Evolutionary conservation across 208 protist species (phyloP), one percentile per base, ranked within the genome.

Genomic region (Kentomonas sorsogonicus): DNA sequence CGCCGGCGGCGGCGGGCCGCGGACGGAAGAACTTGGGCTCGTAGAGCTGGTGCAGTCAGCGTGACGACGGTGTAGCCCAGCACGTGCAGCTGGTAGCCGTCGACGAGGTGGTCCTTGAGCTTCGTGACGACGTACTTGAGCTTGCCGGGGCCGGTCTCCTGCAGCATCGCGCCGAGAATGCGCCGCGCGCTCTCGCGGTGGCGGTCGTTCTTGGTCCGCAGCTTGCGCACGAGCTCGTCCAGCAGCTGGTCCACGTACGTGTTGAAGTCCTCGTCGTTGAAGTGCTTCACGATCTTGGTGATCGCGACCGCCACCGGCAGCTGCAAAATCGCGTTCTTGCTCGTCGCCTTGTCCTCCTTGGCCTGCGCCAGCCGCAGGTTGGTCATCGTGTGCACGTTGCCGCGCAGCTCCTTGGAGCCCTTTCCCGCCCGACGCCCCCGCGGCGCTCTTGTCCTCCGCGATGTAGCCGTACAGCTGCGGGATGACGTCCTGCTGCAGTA

Each of bases 1-100:
- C 52, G 40, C 23, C 23, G 45, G 46, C 11, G 20, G 40, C 16
- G 18, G 33, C 46, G 34, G 7, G 31, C 41, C 36, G 18, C 31
- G 57, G 3, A 16, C 43, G 61, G 39, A 1, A 84, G 36, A 2
- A 84, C 23, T 89, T 74, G 2, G 85, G 89, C 54, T 91, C 89
- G 70, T 90, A 93, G n/a, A 96, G 69, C 40, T 89, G 79, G 62
- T 87, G 80, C 26, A 96, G 74, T n/a, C 26, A 94, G 70, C 23
- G 86, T 89, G 31, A 94, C 90, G 33, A 96, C 69, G 27, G 90
- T 96, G 72, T 94, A 96, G 27, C 90, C 90, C 27, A 96, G 73
- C 23, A 96, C 86, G 66, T 96, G 90, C 22, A 96, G 72, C 71
- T 96, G 90, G 64, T 96, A 96, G 47, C 90, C 90, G 52, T 96